Percentiles rank a stretch among this genome's conserved stretches.
Conservation (phyloP, 345 rosid genomes). For the Diplotaxis tenuifolia region DNA sequence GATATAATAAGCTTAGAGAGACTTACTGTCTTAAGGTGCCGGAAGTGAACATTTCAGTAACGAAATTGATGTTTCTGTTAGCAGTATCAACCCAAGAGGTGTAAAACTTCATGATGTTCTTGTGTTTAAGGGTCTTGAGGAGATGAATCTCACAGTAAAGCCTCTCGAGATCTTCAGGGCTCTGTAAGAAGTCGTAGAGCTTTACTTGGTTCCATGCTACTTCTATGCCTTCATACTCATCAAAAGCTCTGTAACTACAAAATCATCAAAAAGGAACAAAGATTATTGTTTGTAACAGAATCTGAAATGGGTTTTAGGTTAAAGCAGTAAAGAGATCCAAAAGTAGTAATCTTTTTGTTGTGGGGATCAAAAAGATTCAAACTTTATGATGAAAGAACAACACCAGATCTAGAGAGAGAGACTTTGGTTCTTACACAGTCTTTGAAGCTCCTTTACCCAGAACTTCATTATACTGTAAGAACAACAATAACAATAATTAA, state of each 20-base stretch:
- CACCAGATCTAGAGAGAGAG: slow-evolving; percentile 30
- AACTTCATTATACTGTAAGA: slow-evolving; percentile 84
- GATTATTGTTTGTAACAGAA: not conserved
- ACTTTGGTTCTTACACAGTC: slow-evolving; percentile 66
- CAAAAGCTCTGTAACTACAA: slow-evolving; percentile 88
- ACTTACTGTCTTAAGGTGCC: slow-evolving; percentile 93
- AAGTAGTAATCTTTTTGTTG: not conserved
- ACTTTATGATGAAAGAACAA: not conserved
- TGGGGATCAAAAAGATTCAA: not conserved
- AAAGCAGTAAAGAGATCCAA: not conserved
- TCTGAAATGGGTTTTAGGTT: not conserved
- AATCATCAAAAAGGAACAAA: not conserved
- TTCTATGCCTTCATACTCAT: slow-evolving; percentile 91
- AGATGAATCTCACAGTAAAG: slow-evolving; percentile 91
- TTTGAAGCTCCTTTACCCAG: slow-evolving; percentile 99
- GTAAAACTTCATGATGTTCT: slow-evolving; percentile 85
- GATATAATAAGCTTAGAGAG: not conserved
- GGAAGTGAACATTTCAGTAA: slow-evolving; percentile 93
- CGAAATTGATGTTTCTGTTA: slow-evolving; percentile 78
- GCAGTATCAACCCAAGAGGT: slow-evolving; percentile 80
- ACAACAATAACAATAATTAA: not conserved
- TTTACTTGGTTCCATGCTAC: slow-evolving; percentile 98
- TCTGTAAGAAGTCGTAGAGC: slow-evolving; percentile 72
- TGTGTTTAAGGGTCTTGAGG: slow-evolving; percentile 87
- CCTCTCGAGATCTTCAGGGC: slow-evolving; percentile 83